phyloP scores from a whole-genome alignment of 169 alveolate species.

The Eimeria falciformis region DNA sequence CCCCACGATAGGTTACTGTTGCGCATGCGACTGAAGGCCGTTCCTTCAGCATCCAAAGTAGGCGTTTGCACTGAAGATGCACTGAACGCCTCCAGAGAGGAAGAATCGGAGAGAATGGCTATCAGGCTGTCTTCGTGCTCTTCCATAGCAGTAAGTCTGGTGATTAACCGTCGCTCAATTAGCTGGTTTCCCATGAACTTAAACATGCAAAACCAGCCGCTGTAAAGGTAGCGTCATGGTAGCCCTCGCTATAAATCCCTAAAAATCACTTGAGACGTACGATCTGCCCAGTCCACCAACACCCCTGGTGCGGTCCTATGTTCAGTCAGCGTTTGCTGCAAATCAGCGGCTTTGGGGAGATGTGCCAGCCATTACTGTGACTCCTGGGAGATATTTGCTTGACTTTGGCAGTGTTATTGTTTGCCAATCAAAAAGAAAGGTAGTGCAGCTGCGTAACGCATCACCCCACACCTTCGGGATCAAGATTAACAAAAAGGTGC shows the following conservation, averaged over 20 bases:
- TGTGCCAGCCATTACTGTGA: slow-evolving; percentile 37
- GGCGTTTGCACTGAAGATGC: slow-evolving; percentile 3
- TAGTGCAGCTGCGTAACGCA: slow-evolving; percentile 84
- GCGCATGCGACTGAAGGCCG: slow-evolving; percentile 24
- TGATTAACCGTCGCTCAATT: background rate
- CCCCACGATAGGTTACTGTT: too few species aligned
- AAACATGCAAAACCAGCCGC: background rate
- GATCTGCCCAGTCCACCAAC: too few species aligned
- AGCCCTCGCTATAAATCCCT: too few species aligned
- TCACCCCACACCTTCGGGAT: slow-evolving; percentile 73
- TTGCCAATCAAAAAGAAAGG: slow-evolving; percentile 83
- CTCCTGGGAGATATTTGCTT: slow-evolving; percentile 88
- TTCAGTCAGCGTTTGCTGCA: slow-evolving; percentile 46
- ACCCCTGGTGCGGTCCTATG: background rate
- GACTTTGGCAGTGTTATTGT: slow-evolving; percentile 93
- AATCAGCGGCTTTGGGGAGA: slow-evolving; percentile 49
- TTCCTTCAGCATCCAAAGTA: slow-evolving; percentile 4
- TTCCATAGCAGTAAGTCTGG: slow-evolving; percentile 31
- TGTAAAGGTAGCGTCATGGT: too few species aligned
- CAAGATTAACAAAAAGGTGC: slow-evolving; percentile 76
- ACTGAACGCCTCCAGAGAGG: background rate
- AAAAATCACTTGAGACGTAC: too few species aligned
- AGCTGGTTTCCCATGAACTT: background rate
- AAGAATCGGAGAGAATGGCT: background rate
- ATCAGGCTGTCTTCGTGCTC: slow-evolving; percentile 33